Conservation (phyloP, 2,329 filamentous ascomycete species). For the Aureobasidium melanogenum region DNA sequence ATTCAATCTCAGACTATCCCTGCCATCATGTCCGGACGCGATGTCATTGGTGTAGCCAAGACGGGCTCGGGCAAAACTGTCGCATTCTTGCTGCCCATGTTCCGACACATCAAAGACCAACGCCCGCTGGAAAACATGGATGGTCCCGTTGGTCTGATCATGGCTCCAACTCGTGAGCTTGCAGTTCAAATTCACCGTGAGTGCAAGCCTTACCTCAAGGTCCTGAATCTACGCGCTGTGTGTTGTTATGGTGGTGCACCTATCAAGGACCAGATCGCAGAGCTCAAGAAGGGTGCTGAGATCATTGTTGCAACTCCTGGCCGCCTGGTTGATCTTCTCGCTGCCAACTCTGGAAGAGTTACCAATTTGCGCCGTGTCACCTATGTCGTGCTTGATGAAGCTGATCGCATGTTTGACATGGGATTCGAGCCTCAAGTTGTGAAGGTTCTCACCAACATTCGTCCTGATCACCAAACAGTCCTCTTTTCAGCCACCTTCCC, state of each 20-base stretch:
- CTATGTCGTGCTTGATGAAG: constrained; percentile 93
- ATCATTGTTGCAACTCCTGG: constrained; percentile 94
- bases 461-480: constrained; percentile 87
- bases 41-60: constrained; percentile 94
- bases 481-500: constrained; percentile 97
- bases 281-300: constrained; percentile 88
- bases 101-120: constrained; percentile 95
- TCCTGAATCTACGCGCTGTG: constrained; percentile 73
- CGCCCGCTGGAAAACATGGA: constrained; percentile 71
- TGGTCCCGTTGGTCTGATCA: constrained; percentile 78
- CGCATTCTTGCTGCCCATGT: constrained; percentile 93
- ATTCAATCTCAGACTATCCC: constrained; percentile 95
- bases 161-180: constrained; percentile 90
- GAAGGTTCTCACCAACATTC: constrained; percentile 87
- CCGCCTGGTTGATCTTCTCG: constrained; percentile 88
- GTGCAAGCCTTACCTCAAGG: constrained; percentile 88
- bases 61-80: constrained; percentile 97
- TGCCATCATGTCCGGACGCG: constrained; percentile 88
- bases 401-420: constrained; percentile 99
- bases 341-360: constrained; percentile 87
- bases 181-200: constrained; percentile 91
- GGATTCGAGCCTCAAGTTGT: constrained; percentile 97
- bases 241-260: constrained; percentile 92
- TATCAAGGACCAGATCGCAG: constrained; percentile 95
- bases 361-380: constrained; percentile 84